Evolutionary conservation across 1,284 basidiomycete species (phyloP).

Genomic region (Mycena citricolor): DNA sequence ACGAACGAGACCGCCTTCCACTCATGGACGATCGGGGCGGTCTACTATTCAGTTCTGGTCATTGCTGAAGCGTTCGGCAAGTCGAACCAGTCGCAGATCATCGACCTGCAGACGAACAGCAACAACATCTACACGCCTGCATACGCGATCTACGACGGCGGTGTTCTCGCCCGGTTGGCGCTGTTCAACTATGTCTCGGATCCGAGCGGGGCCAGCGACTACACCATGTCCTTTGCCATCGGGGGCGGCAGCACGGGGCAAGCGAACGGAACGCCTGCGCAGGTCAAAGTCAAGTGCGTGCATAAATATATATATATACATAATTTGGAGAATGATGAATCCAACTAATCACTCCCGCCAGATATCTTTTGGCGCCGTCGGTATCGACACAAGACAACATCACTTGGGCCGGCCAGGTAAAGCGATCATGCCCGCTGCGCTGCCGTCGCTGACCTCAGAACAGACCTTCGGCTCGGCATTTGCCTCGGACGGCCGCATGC

Average conservation of each 20-base stretch:
- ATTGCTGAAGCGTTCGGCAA: conserved; percentile 67
- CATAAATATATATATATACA: no score
- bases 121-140: conserved; percentile 52
- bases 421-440: neutral
- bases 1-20: conserved; percentile 57
- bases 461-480: conserved; percentile 70
- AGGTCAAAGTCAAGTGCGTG: conserved; percentile 16
- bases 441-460: neutral
- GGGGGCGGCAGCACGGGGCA: conserved; percentile 46
- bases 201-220: conserved; percentile 47
- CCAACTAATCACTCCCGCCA: conserved; percentile 24
- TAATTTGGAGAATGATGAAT: no score
- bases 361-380: conserved; percentile 47
- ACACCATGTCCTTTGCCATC: conserved; percentile 45
- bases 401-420: conserved; percentile 62
- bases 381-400: conserved; percentile 63
- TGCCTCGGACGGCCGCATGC: conserved; percentile 61
- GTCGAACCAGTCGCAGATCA: conserved; percentile 55
- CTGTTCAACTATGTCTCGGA: conserved; percentile 74
- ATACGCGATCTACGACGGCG: conserved; percentile 74
- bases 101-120: conserved; percentile 55
- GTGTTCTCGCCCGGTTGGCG: conserved; percentile 54
- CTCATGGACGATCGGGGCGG: conserved; percentile 64
- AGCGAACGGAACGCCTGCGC: conserved; percentile 24
- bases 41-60: conserved; percentile 69